Percentiles rank a stretch among this genome's conserved stretches.
These are phyloP conservation scores for Coemansia pectinata DNA, from an alignment of 192 early-diverging fungal genomes.

Conservation along the genomic window DNA sequence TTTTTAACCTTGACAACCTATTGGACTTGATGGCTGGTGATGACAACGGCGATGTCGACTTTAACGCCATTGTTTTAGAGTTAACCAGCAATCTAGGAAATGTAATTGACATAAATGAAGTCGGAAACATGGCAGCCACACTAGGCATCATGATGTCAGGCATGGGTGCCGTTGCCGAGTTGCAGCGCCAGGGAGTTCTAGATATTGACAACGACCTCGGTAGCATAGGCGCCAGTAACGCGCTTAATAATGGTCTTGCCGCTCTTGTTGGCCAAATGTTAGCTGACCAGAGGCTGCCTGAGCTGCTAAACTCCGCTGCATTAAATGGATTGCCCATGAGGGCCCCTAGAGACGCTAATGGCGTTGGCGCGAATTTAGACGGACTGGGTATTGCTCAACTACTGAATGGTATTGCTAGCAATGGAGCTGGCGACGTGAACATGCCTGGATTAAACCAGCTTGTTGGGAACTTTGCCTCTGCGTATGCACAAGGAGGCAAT, in stretches of 20 bases:
- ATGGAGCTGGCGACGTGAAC: not conserved
- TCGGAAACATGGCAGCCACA: constrained; percentile 41
- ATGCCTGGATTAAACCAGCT: constrained; percentile 7
- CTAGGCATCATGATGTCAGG: constrained; percentile 48
- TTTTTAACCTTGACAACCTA: constrained; percentile 43
- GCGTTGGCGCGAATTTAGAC: not conserved
- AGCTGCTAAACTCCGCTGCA: not conserved
- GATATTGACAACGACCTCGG: not conserved
- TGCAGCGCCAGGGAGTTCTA: constrained; percentile 20
- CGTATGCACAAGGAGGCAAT: not conserved
- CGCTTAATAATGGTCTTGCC: constrained; percentile 29
- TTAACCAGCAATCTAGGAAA: constrained; percentile 45
- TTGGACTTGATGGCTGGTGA: constrained; percentile 50
- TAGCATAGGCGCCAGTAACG: constrained; percentile 6
- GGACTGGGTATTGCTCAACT: constrained; percentile 4
- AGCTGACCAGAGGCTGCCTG: not conserved
- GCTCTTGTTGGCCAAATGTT: constrained; percentile 28
- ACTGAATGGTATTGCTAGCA: constrained; percentile 9
- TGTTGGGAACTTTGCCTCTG: not conserved
- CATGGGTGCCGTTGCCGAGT: constrained; percentile 32
- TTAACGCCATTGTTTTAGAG: constrained; percentile 47
- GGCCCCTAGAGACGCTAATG: not conserved
- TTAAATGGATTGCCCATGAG: not conserved
- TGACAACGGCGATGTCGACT: constrained; percentile 45
- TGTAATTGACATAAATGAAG: constrained; percentile 51